These are phyloP conservation scores for Glycine tomentella DNA, from an alignment of 306 rosid species.

Conservation along the genomic window DNA sequence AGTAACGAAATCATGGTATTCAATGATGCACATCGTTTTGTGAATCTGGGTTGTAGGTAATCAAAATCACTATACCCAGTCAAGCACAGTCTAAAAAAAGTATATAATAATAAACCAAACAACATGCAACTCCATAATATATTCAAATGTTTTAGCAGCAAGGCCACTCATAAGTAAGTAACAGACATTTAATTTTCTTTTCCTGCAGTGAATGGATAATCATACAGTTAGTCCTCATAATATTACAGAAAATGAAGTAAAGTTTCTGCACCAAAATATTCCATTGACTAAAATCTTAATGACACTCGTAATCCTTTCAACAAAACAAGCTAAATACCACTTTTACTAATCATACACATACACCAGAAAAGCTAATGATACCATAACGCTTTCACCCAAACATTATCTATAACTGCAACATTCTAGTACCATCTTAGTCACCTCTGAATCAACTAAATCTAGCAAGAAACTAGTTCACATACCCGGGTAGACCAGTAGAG, in stretches of 20 bases:
- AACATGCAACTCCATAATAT: conserved; percentile 14
- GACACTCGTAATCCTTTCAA: background rate
- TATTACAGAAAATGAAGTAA: conserved; percentile 7
- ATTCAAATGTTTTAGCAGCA: conserved; percentile 31
- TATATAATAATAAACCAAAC: conserved; percentile 31
- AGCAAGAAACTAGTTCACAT: background rate
- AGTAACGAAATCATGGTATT: conserved; percentile 82
- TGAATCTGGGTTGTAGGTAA: conserved; percentile 54
- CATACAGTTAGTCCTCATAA: background rate
- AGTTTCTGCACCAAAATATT: background rate
- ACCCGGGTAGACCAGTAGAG: background rate
- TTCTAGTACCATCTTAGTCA: background rate
- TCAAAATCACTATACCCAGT: conserved; percentile 49
- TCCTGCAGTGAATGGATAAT: background rate
- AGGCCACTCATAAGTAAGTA: background rate
- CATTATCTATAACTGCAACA: background rate
- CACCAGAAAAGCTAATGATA: background rate
- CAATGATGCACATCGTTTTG: conserved; percentile 74
- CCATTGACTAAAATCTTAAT: conserved; percentile 14
- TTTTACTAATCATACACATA: background rate
- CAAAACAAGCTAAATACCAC: background rate
- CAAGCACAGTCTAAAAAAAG: background rate
- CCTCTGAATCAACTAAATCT: background rate
- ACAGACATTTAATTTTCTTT: conserved; percentile 1
- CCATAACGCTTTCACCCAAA: conserved; percentile 5